These are phyloP conservation scores for Pythium grandisporangium DNA, from an alignment of 352 stramenopile species.

Conservation along the genomic window DNA sequence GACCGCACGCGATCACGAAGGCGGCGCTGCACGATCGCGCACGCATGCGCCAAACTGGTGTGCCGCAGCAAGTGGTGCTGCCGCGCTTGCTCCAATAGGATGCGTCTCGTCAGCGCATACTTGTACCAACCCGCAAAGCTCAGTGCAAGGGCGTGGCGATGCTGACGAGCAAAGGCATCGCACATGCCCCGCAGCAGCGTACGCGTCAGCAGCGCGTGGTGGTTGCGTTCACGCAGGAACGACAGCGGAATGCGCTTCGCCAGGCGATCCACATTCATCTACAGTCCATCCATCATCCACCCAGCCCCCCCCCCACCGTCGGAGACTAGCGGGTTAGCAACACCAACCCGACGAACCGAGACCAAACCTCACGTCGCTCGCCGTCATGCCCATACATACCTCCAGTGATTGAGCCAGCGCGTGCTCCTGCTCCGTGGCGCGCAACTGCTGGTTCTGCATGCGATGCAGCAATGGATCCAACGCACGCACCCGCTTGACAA, in stretches of 20 bases:
- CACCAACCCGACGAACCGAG: neutral
- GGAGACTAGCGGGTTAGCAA: too few species aligned
- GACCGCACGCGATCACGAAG: conserved; percentile 5
- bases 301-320: too few species aligned
- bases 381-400: conserved; percentile 5
- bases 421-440: conserved; percentile 1
- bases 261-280: conserved; percentile 8
- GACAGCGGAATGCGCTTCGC: conserved; percentile 8
- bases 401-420: conserved; percentile 1
- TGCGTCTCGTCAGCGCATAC: conserved; percentile 10
- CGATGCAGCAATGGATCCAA: conserved; percentile 7
- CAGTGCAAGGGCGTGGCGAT: conserved; percentile 6
- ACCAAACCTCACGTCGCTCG: neutral
- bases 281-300: too few species aligned
- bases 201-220: conserved; percentile 15
- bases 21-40: conserved; percentile 23
- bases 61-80: conserved; percentile 13
- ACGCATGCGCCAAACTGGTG: conserved; percentile 23
- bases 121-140: conserved; percentile 13
- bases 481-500: too few species aligned
- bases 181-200: conserved; percentile 12
- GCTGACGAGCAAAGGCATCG: conserved; percentile 5
- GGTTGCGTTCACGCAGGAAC: conserved; percentile 12
- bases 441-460: conserved; percentile 6
- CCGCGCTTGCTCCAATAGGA: conserved; percentile 13